phyloP scores from a whole-genome alignment of 441 rosid genomes.

The Sinapis alba region DNA sequence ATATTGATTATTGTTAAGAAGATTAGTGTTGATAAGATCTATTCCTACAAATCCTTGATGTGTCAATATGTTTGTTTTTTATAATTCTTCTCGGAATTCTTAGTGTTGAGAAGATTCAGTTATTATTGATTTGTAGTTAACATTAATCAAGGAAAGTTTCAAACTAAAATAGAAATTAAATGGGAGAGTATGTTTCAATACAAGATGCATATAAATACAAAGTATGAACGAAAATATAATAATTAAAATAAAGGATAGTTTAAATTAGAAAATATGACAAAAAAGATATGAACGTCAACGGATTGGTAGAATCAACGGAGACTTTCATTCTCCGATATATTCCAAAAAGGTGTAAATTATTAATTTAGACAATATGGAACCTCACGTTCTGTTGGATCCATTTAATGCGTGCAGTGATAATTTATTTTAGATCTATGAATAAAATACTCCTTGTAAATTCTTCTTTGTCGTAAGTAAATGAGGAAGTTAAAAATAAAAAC shows the following conservation, averaged over 20 bases:
- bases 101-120: not conserved
- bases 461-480: not conserved
- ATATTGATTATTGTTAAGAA: too few species aligned
- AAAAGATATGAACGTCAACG: constrained; percentile 45
- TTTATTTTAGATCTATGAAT: not conserved
- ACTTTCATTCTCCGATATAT: constrained; percentile 66
- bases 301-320: constrained; percentile 63
- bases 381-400: constrained; percentile 45
- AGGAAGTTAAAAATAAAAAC: not conserved
- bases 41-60: too few species aligned
- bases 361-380: constrained; percentile 43
- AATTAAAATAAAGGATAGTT: not conserved
- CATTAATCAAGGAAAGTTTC: constrained; percentile 6
- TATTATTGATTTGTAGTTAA: not conserved
- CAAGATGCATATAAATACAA: constrained; percentile 1
- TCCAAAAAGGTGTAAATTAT: constrained; percentile 42
- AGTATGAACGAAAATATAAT: not conserved
- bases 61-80: not conserved
- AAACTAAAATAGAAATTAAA: constrained; percentile 16
- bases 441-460: not conserved
- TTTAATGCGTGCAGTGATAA: constrained; percentile 40
- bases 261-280: constrained; percentile 36
- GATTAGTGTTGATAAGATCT: too few species aligned
- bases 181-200: constrained; percentile 5
- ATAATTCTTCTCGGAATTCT: not conserved